Percentiles rank a stretch among this genome's conserved stretches.
Evolutionary conservation across 371 early-diverging fungal species (phyloP).

Genomic region (Mucor indicus): DNA sequence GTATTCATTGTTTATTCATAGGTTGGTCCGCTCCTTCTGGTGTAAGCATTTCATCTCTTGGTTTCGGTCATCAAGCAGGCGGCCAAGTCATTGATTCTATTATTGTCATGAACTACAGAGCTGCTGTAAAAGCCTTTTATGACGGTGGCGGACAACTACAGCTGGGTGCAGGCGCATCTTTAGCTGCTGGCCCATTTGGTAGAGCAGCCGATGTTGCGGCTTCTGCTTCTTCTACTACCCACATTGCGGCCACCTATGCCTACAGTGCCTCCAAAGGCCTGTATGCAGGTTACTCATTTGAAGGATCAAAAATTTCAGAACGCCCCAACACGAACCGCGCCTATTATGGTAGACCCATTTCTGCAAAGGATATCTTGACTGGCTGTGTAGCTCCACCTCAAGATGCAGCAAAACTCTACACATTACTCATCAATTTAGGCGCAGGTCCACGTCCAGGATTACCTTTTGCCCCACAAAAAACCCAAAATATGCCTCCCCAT

Average conservation of each 20-base stretch:
- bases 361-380: constrained; percentile 36
- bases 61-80: constrained; percentile 34
- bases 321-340: constrained; percentile 33
- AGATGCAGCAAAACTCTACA: constrained; percentile 27
- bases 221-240: constrained; percentile 17
- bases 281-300: constrained; percentile 36
- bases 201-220: constrained; percentile 34
- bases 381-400: constrained; percentile 21
- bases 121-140: constrained; percentile 39
- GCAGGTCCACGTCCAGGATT: constrained; percentile 21
- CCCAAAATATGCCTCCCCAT: neutral
- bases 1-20: constrained; percentile 10
- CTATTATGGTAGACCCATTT: constrained; percentile 33
- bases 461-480: constrained; percentile 9
- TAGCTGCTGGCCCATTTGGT: constrained; percentile 38
- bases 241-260: constrained; percentile 41
- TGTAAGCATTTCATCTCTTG: constrained; percentile 31
- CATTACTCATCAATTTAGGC: constrained; percentile 23
- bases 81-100: constrained; percentile 38
- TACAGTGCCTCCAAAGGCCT: constrained; percentile 41
- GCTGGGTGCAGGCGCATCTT: constrained; percentile 31
- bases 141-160: constrained; percentile 43
- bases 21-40: constrained; percentile 49
- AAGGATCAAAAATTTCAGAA: constrained; percentile 41
- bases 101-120: constrained; percentile 45